Conservation (phyloP, 2,329 filamentous ascomycete species). For the Triangularia setosa region DNA sequence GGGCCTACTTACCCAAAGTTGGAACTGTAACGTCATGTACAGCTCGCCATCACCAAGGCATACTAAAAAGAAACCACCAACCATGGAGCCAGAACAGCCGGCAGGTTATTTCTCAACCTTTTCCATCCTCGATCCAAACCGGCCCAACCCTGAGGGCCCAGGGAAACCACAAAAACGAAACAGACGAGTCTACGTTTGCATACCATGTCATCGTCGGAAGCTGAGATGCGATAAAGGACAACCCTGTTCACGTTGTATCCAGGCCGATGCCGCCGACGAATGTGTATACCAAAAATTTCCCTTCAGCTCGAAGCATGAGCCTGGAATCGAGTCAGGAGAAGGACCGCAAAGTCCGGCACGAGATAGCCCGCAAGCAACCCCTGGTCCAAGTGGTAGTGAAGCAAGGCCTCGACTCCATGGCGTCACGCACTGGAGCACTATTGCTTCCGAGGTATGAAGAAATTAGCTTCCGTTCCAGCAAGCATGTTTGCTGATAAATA, state of each 20-base stretch:
- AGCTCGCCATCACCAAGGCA: slow-evolving; percentile 4
- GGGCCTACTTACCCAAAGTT: not conserved
- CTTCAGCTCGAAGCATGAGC: slow-evolving; percentile 1
- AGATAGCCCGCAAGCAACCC: slow-evolving; percentile 3
- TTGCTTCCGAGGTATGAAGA: slow-evolving; percentile 17
- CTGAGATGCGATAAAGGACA: slow-evolving; percentile 29
- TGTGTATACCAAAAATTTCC: slow-evolving; percentile 28
- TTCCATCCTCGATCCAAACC: slow-evolving; percentile 27
- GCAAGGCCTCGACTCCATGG: slow-evolving; percentile 10
- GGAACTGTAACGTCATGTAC: not conserved
- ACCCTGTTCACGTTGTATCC: slow-evolving; percentile 28
- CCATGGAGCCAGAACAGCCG: slow-evolving; percentile 19
- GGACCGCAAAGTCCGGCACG: not conserved
- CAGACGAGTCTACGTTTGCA: slow-evolving; percentile 29
- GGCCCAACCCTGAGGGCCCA: slow-evolving; percentile 16
- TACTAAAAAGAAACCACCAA: not conserved
- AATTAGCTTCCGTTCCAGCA: not conserved
- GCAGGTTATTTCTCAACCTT: slow-evolving; percentile 30
- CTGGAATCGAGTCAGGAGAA: slow-evolving; percentile 6
- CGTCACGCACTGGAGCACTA: slow-evolving; percentile 16
- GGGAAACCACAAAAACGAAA: slow-evolving; percentile 27
- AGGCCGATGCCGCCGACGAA: slow-evolving; percentile 22
- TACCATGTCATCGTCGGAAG: slow-evolving; percentile 29
- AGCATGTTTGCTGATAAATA: slow-evolving; percentile 2
- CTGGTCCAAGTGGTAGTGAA: slow-evolving; percentile 3